A percentile compares a stretch with the other conserved stretches of the same genome.
phyloP scores from a whole-genome alignment of 192 early-diverging fungal genomes.

The Coemansia sp. region DNA sequence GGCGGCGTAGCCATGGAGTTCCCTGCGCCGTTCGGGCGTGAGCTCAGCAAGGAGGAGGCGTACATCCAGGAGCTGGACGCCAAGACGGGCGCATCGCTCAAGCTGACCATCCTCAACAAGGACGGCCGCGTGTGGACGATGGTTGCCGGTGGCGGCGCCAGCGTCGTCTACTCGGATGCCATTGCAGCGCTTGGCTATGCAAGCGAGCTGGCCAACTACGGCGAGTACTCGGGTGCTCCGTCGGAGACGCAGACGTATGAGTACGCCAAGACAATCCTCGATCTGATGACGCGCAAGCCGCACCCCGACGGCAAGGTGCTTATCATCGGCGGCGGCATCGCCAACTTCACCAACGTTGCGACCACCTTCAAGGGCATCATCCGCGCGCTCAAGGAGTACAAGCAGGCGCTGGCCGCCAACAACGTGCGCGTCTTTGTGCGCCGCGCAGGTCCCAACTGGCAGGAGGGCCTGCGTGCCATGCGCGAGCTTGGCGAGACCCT shows the following conservation, averaged over 20 bases:
- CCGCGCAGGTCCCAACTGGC: constrained; percentile 98
- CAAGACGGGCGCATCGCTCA: constrained; percentile 98
- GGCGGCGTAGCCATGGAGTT: constrained; percentile 79
- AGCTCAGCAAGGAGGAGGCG: constrained; percentile 94
- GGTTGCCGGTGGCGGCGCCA: constrained; percentile 99
- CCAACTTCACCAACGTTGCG: constrained; percentile 99
- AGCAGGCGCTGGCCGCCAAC: constrained; percentile 81
- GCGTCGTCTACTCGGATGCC: constrained; percentile 97
- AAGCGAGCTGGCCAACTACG: constrained; percentile 97
- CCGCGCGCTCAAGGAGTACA: constrained; percentile 89
- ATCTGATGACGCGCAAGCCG: constrained; percentile 90
- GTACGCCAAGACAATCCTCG: constrained; percentile 97
- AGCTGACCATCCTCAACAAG: constrained; percentile 95
- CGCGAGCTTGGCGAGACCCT: constrained; percentile 89
- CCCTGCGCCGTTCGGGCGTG: constrained; percentile 97
- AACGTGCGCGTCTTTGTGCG: constrained; percentile 94
- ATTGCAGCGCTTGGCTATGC: constrained; percentile 97
- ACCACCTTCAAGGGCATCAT: constrained; percentile 99
- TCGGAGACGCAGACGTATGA: constrained; percentile 99
- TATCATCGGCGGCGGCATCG: constrained; percentile 99
- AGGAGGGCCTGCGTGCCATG: constrained; percentile 96
- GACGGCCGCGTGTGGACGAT: constrained; percentile 98
- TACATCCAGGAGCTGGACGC: constrained; percentile 97
- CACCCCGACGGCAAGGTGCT: constrained; percentile 94
- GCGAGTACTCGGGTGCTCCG: constrained; percentile 99